These are phyloP conservation scores for Chrysoporthe puriensis DNA, from an alignment of 2,329 filamentous ascomycete species.

Conservation along the genomic window DNA sequence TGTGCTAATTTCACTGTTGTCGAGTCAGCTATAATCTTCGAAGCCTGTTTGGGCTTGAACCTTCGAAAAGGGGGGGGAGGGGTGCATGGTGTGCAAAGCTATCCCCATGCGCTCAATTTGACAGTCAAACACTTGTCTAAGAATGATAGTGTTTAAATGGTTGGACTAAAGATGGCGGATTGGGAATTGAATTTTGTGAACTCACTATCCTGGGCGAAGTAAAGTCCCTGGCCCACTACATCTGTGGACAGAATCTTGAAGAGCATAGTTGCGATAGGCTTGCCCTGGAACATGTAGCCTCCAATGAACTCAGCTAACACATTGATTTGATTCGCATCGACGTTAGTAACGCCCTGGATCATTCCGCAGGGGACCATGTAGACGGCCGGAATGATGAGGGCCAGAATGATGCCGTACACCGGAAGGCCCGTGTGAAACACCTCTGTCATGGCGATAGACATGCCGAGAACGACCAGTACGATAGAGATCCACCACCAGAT, in stretches of 20 bases:
- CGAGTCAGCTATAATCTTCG: neutral
- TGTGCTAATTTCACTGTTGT: conserved; percentile 50
- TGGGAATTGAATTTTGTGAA: neutral
- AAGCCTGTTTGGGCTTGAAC: neutral
- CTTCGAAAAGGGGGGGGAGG: neutral
- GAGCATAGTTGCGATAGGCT: conserved; percentile 50
- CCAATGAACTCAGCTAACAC: conserved; percentile 52
- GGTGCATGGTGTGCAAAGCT: too few relatives aligned
- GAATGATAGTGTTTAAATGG: too few relatives aligned
- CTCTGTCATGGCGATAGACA: conserved; percentile 44
- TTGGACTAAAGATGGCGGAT: neutral
- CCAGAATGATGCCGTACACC: conserved; percentile 48
- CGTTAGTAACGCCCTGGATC: conserved; percentile 52
- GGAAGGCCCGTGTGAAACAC: conserved; percentile 51
- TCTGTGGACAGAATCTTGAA: conserved; percentile 49
- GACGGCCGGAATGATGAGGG: conserved; percentile 47
- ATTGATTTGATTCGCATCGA: conserved; percentile 53
- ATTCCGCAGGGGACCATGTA: conserved; percentile 53
- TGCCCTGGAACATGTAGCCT: conserved; percentile 50
- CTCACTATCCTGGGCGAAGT: conserved; percentile 47
- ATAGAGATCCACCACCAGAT: conserved; percentile 50
- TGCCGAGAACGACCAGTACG: conserved; percentile 39
- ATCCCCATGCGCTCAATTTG: neutral
- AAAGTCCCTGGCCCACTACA: conserved; percentile 47
- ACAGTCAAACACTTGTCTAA: neutral